Evolutionary conservation across 2,329 filamentous ascomycete genomes (phyloP).

Genomic region (Colletotrichum noveboracense): DNA sequence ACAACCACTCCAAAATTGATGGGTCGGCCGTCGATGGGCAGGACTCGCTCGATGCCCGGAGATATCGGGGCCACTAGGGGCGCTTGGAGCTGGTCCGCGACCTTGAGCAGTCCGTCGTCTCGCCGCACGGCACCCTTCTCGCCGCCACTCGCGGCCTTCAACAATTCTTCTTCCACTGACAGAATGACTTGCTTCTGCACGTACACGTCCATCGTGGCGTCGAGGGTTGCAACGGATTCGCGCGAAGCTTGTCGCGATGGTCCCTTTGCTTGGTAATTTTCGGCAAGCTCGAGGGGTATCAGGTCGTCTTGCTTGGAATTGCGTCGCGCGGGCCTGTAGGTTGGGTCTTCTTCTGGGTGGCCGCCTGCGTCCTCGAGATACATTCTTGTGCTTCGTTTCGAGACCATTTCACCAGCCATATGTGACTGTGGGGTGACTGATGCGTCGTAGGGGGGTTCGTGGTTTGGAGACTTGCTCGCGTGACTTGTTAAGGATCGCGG

Average conservation of each 20-base stretch:
- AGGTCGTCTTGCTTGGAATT: conserved; percentile 18
- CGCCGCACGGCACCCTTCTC: background rate
- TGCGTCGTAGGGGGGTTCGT: background rate
- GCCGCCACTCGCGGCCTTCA: background rate
- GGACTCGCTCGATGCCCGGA: conserved; percentile 7
- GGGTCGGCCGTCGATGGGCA: conserved; percentile 45
- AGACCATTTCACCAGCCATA: conserved; percentile 20
- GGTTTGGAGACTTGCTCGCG: conserved; percentile 4
- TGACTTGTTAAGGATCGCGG: background rate
- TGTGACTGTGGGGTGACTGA: background rate
- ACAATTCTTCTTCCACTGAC: conserved; percentile 1
- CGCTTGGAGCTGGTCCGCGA: background rate
- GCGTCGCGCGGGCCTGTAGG: conserved; percentile 8
- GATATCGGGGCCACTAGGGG: background rate
- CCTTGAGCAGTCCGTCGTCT: background rate
- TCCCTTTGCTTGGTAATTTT: conserved; percentile 1
- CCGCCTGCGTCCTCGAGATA: conserved; percentile 17
- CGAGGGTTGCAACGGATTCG: conserved; percentile 3
- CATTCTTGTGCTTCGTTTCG: conserved; percentile 21
- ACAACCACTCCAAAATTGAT: conserved; percentile 79
- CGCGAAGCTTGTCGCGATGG: conserved; percentile 12
- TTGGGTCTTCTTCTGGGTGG: conserved; percentile 14
- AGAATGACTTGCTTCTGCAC: conserved; percentile 7
- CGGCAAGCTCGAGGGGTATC: background rate
- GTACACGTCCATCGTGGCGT: conserved; percentile 2